Evolutionary conservation across 306 rosid species (phyloP).

Genomic region (Cicer chorassanicum): DNA sequence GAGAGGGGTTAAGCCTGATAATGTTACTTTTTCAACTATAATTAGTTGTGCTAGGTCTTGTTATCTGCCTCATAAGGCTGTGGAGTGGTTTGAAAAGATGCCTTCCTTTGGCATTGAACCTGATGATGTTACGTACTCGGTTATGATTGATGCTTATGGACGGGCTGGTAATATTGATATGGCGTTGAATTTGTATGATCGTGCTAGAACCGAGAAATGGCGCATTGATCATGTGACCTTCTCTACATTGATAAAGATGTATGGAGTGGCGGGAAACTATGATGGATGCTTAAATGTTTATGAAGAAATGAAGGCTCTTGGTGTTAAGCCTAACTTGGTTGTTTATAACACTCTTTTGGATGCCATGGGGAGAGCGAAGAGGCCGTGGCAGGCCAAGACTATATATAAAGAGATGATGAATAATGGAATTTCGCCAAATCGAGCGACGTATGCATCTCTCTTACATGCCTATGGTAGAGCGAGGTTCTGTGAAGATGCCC

Average conservation of each 20-base stretch:
- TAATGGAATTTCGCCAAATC: conserved; percentile 67
- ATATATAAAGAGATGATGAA: conserved; percentile 77
- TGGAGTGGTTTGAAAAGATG: conserved; percentile 96
- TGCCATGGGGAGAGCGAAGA: conserved; percentile 95
- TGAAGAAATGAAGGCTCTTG: conserved; percentile 91
- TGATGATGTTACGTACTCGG: conserved; percentile 81
- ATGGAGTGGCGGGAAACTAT: conserved; percentile 69
- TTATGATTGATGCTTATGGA: conserved; percentile 89
- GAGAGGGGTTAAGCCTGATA: conserved; percentile 74
- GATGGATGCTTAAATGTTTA: conserved; percentile 89
- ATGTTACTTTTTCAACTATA: conserved; percentile 84
- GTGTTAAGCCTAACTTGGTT: conserved; percentile 72
- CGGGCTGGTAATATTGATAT: conserved; percentile 72
- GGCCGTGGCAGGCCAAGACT: conserved; percentile 90
- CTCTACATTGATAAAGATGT: conserved; percentile 77
- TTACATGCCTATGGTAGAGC: conserved; percentile 80
- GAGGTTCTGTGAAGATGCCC: conserved; percentile 75
- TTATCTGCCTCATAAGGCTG: conserved; percentile 69
- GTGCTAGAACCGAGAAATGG: conserved; percentile 79
- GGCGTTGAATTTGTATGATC: conserved; percentile 86
- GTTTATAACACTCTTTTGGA: conserved; percentile 74
- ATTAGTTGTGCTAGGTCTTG: conserved; percentile 85
- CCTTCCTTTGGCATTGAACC: conserved; percentile 66
- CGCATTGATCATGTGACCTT: conserved; percentile 70
- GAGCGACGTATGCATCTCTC: conserved; percentile 73